phyloP scores from a whole-genome alignment of 305 asterid genomes.

The Fraxinus nigra region DNA sequence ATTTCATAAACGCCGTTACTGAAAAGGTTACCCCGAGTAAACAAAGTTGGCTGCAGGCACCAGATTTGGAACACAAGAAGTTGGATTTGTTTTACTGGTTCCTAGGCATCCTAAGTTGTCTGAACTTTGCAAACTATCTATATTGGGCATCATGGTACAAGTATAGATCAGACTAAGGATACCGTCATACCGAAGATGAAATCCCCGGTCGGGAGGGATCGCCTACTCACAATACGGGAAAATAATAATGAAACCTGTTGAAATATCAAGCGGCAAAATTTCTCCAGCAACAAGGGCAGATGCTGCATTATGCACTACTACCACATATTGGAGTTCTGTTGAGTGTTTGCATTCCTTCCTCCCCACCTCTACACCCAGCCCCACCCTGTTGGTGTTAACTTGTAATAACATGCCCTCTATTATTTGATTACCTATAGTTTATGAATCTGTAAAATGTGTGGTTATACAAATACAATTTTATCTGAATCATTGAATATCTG shows the following conservation, averaged over 20 bases:
- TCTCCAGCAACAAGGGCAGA: not conserved
- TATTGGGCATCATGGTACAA: slow-evolving; percentile 43
- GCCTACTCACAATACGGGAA: not conserved
- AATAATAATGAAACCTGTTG: not conserved
- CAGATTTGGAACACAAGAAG: slow-evolving; percentile 32
- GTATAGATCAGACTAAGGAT: slow-evolving; percentile 32
- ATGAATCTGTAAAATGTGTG: not conserved
- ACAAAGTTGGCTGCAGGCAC: slow-evolving; percentile 37
- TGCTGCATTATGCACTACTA: not conserved
- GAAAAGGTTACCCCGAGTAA: slow-evolving; percentile 19
- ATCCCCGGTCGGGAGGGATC: not conserved
- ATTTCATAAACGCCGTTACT: slow-evolving; percentile 26
- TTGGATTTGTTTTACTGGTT: slow-evolving; percentile 38
- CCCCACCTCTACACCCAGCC: not conserved
- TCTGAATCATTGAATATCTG: not conserved
- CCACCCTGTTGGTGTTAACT: not conserved
- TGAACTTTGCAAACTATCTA: slow-evolving; percentile 35
- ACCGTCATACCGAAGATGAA: not conserved
- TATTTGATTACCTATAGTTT: not conserved
- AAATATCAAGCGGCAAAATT: not conserved
- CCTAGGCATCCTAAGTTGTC: slow-evolving; percentile 35
- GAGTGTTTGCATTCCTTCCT: not conserved
- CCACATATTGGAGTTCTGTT: not conserved
- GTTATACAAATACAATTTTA: not conserved
- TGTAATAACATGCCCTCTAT: not conserved